phyloP scores from a whole-genome alignment of 768 basidiomycete species.

The Lactarius sp. region DNA sequence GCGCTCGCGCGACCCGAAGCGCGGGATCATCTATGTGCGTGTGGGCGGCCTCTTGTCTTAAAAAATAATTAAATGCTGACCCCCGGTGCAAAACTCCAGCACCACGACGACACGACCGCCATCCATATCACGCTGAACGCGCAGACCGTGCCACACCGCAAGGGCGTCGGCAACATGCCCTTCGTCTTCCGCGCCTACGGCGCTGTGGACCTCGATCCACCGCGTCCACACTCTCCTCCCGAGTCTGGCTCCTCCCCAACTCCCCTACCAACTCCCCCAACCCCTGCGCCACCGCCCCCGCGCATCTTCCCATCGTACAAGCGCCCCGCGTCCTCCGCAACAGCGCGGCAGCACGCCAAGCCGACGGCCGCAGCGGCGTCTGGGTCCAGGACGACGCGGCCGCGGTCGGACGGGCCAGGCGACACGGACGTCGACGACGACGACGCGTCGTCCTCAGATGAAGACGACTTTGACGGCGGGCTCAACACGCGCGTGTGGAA shows the following conservation, averaged over 20 bases:
- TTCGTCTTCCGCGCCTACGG: slow-evolving; percentile 50
- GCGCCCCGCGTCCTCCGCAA: background rate
- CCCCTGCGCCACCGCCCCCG: background rate
- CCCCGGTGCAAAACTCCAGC: slow-evolving; percentile 33
- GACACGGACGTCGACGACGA: slow-evolving; percentile 18
- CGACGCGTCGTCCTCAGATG: slow-evolving; percentile 16
- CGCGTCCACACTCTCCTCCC: background rate
- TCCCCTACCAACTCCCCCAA: background rate
- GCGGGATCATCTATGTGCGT: slow-evolving; percentile 62
- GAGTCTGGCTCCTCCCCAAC: background rate
- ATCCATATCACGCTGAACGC: slow-evolving; percentile 64
- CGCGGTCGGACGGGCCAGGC: background rate
- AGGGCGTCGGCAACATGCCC: slow-evolving; percentile 57
- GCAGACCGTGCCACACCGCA: slow-evolving; percentile 45
- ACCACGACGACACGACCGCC: slow-evolving; percentile 47
- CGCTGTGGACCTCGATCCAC: slow-evolving; percentile 23
- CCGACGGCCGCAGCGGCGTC: background rate
- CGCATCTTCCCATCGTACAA: slow-evolving; percentile 21
- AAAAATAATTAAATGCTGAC: background rate
- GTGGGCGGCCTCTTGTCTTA: background rate
- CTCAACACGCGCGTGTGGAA: slow-evolving; percentile 32
- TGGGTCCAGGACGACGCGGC: background rate
- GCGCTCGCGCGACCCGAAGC: slow-evolving; percentile 36
- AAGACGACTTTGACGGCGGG: slow-evolving; percentile 23
- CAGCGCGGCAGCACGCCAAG: background rate